Evolutionary conservation across 2,329 filamentous ascomycete species (phyloP).

Genomic region (Aspergillus sp.): DNA sequence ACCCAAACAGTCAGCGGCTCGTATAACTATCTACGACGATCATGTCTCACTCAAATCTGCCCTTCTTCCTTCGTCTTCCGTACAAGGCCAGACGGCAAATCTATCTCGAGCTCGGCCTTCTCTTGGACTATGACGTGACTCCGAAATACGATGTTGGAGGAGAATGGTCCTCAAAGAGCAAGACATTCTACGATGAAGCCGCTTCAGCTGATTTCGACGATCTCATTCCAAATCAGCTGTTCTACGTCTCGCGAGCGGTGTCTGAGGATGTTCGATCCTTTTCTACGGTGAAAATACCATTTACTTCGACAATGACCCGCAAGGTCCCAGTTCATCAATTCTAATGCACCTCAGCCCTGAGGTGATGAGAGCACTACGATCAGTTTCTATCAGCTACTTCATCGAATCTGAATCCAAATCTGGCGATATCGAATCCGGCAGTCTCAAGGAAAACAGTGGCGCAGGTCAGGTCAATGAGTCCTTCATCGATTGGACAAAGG

Average conservation of each 20-base stretch:
- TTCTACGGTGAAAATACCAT: neutral
- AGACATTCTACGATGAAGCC: neutral
- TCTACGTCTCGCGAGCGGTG: constrained; percentile 3
- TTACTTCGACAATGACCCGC: neutral
- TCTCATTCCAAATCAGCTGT: constrained; percentile 1
- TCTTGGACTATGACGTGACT: neutral
- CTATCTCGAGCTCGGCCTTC: neutral
- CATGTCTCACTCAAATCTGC: neutral
- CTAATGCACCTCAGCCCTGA: neutral
- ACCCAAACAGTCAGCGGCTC: no score
- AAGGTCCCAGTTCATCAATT: neutral
- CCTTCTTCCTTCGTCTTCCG: neutral
- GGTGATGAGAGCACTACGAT: neutral
- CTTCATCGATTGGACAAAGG: neutral
- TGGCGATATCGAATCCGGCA: neutral
- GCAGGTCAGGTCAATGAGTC: neutral
- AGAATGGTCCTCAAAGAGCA: neutral
- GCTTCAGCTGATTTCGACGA: neutral
- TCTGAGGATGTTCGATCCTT: neutral
- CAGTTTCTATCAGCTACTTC: neutral
- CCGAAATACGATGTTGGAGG: neutral
- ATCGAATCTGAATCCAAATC: neutral
- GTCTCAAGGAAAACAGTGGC: neutral
- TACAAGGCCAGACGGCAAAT: neutral
- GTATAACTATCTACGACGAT: no score